Conservation (phyloP, 345 rosid species). For the Nephelium lappaceum region DNA sequence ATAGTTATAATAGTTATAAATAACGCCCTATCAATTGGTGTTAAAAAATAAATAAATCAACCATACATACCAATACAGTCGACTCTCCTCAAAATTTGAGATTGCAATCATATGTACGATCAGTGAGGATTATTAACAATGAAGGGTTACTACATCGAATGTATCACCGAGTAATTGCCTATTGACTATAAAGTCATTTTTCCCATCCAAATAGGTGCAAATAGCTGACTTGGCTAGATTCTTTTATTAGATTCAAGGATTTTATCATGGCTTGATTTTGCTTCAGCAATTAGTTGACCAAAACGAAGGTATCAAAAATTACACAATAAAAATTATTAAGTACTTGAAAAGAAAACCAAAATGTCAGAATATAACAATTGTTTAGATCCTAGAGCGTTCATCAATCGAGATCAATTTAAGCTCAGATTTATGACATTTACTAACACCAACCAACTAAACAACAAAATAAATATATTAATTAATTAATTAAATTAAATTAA, state of each 20-base stretch:
- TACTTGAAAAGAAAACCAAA: background rate
- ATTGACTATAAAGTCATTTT: background rate
- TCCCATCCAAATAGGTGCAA: background rate
- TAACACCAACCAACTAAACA: too few relatives aligned
- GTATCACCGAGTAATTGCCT: background rate
- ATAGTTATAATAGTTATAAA: background rate
- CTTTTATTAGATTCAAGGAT: background rate
- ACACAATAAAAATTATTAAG: background rate
- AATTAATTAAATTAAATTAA: too few relatives aligned
- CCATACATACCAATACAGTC: background rate
- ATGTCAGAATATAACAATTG: background rate
- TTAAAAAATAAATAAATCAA: too few relatives aligned
- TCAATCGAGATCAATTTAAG: background rate
- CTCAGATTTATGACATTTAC: background rate
- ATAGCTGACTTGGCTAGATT: background rate
- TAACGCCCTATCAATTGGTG: background rate
- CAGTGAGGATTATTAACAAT: background rate
- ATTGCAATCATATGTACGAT: too few relatives aligned
- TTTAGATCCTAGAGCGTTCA: background rate
- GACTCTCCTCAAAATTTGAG: background rate
- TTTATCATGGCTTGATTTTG: background rate
- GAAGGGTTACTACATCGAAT: background rate
- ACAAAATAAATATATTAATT: too few relatives aligned
- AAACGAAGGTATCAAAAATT: too few relatives aligned
- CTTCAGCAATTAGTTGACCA: background rate